Percentiles rank a stretch among this genome's conserved stretches.
Evolutionary conservation across 495 filamentous ascomycete genomes (phyloP).

Genomic region (Penicillium alfredii): DNA sequence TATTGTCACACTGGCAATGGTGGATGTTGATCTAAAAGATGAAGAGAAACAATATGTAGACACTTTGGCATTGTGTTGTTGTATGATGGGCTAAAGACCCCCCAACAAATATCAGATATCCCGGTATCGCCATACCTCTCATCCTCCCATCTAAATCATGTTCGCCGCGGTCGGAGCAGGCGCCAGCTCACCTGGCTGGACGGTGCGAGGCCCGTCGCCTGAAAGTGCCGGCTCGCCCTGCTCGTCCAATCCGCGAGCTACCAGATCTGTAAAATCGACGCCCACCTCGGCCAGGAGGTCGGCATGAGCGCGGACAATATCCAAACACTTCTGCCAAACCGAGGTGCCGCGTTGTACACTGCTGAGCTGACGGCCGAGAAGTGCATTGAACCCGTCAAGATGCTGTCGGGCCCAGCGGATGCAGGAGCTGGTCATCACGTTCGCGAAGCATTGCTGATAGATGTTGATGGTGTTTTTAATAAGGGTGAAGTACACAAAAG

Average conservation of each 20-base stretch:
- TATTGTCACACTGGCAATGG: no score
- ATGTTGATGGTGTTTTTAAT: conserved; percentile 85
- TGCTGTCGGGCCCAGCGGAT: conserved; percentile 96
- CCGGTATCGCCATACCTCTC: no score
- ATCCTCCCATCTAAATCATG: conserved; percentile 7
- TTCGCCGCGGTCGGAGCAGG: conserved; percentile 1
- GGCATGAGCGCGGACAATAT: conserved; percentile 73
- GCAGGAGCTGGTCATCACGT: conserved; percentile 78
- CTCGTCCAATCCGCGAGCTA: conserved; percentile 36
- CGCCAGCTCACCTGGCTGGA: conserved; percentile 21
- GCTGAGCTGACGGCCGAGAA: conserved; percentile 77
- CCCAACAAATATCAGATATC: background rate
- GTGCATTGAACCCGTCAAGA: conserved; percentile 79
- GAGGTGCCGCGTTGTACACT: conserved; percentile 62
- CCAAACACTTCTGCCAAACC: conserved; percentile 78
- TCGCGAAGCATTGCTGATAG: conserved; percentile 85
- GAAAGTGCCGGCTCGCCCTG: conserved; percentile 17
- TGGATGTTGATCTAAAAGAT: no score
- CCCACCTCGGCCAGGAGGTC: conserved; percentile 77
- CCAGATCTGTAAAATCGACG: conserved; percentile 78
- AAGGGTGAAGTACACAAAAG: conserved; percentile 90
- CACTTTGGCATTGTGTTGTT: no score
- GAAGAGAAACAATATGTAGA: no score
- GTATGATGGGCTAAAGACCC: no score
- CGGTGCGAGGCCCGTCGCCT: conserved; percentile 9